Conservation (phyloP, 2,329 filamentous ascomycete species). For the Colletotrichum tropicicola region DNA sequence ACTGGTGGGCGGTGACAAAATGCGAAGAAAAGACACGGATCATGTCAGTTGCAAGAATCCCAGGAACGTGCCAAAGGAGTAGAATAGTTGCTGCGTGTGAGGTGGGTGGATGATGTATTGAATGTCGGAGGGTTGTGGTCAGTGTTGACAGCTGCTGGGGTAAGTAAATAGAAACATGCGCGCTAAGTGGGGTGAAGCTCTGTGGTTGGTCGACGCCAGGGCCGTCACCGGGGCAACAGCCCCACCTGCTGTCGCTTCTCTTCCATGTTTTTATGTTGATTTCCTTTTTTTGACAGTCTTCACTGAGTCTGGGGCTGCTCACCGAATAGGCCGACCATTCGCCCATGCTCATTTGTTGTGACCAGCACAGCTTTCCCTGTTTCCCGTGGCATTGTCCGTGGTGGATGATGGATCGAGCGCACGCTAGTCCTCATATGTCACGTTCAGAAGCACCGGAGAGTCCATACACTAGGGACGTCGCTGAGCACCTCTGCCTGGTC, state of each 20-base stretch:
- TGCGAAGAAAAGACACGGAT: background rate
- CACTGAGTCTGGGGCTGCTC: background rate
- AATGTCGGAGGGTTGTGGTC: background rate
- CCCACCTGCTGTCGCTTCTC: background rate
- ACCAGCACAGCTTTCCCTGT: background rate
- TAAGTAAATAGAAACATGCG: slow-evolving; percentile 28
- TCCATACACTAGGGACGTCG: too few relatives aligned
- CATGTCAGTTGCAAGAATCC: background rate
- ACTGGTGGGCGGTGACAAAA: background rate
- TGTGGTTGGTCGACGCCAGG: background rate
- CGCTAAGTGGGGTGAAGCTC: slow-evolving; percentile 9
- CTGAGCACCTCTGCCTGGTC: too few relatives aligned
- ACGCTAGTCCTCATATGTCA: too few relatives aligned
- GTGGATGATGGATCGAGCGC: too few relatives aligned
- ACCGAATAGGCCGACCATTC: background rate
- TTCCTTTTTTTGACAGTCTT: background rate
- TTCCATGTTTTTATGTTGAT: background rate
- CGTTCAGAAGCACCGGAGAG: too few relatives aligned
- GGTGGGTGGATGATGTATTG: background rate
- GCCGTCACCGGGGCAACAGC: slow-evolving; percentile 9
- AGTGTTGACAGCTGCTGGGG: slow-evolving; percentile 25
- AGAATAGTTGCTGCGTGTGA: background rate
- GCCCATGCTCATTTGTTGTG: background rate
- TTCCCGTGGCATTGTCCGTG: background rate
- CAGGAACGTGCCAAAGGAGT: background rate